Conservation (phyloP, 2,329 filamentous ascomycete genomes). For the Exophiala oligosperma region DNA sequence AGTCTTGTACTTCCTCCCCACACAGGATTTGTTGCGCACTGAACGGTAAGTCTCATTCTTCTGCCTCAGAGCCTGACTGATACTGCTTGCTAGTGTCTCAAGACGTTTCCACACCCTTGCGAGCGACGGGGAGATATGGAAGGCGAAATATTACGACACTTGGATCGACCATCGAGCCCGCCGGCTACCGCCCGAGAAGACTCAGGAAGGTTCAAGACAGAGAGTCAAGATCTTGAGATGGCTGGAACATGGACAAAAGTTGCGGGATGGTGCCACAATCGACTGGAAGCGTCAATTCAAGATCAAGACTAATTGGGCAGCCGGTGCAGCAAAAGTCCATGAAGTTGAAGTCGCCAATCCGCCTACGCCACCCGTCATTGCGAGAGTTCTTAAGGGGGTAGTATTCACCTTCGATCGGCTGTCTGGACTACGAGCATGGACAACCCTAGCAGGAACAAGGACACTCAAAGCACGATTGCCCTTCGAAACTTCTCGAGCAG, state of each 20-base stretch:
- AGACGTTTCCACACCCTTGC: constrained; percentile 71
- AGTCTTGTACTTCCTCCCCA: constrained; percentile 74
- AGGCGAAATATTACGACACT: constrained; percentile 78
- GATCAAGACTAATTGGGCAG: constrained; percentile 86
- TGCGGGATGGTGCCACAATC: constrained; percentile 52
- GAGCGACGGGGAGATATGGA: constrained; percentile 87
- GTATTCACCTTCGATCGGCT: constrained; percentile 73
- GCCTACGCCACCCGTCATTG: constrained; percentile 63
- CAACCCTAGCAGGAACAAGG: constrained; percentile 59
- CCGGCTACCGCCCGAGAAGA: constrained; percentile 21
- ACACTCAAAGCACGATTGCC: constrained; percentile 55
- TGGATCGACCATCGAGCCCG: constrained; percentile 40
- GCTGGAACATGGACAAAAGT: constrained; percentile 60
- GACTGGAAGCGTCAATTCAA: constrained; percentile 91
- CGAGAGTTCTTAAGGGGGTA: constrained; percentile 74
- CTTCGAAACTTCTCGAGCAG: constrained; percentile 36
- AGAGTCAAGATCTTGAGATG: constrained; percentile 60
- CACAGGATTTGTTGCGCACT: constrained; percentile 65
- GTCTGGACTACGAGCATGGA: constrained; percentile 77
- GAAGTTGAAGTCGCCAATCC: constrained; percentile 67
- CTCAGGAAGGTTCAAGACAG: constrained; percentile 36
- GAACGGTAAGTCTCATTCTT: constrained; percentile 51
- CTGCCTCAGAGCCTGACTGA: background rate
- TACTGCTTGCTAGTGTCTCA: constrained; percentile 62
- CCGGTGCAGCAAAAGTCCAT: constrained; percentile 75